Evolutionary conservation across 2,329 filamentous ascomycete species (phyloP).

Genomic region (Fusarium mundagurra): DNA sequence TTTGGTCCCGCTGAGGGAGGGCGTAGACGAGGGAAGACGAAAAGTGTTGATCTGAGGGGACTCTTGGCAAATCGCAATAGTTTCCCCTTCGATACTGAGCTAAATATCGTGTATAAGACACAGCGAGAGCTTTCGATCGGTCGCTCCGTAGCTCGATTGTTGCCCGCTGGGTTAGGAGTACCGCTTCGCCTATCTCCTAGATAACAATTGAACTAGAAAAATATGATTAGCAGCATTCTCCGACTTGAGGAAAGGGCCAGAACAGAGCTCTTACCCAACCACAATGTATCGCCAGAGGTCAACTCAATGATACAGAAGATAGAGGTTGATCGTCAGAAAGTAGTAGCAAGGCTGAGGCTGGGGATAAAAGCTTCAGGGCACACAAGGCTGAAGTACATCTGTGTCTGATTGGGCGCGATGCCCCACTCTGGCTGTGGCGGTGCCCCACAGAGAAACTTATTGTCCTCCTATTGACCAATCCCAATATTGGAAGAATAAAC

Average conservation of each 20-base stretch:
- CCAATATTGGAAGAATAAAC: background rate
- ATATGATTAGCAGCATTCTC: background rate
- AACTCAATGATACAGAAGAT: conserved; percentile 1
- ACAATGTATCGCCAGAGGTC: background rate
- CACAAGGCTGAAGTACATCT: conserved; percentile 35
- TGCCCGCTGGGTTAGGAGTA: background rate
- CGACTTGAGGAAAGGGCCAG: no score
- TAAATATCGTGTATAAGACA: background rate
- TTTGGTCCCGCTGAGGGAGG: background rate
- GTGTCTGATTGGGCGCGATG: background rate
- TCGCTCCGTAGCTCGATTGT: conserved; percentile 6
- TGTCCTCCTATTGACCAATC: conserved; percentile 8
- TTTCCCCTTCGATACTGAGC: background rate
- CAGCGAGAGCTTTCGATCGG: conserved; percentile 1
- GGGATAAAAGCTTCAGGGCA: conserved; percentile 27
- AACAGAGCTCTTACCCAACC: background rate
- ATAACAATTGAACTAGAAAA: background rate
- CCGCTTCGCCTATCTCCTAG: background rate
- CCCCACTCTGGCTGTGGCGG: conserved; percentile 15
- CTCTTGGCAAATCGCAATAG: background rate
- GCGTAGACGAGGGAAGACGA: background rate
- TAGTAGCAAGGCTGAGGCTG: conserved; percentile 42
- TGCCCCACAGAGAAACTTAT: background rate
- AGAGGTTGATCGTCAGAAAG: conserved; percentile 20
- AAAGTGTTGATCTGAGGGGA: no score